A percentile compares a stretch with the other conserved stretches of the same genome.
These are phyloP conservation scores for Podaxis mareebaensis DNA, from an alignment of 768 basidiomycete species.

Conservation along the genomic window DNA sequence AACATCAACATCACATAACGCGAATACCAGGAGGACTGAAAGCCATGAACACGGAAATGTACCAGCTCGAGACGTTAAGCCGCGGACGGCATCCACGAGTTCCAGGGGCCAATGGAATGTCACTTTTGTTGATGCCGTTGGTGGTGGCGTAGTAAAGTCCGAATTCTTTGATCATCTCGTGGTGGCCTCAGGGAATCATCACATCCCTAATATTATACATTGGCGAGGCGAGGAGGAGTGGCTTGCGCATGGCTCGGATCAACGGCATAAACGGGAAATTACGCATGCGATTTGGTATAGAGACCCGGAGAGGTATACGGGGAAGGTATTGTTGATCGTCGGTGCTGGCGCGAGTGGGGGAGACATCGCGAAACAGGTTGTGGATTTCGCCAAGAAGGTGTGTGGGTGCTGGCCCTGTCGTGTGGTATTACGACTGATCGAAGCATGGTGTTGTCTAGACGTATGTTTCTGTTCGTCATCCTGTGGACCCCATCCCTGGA, in stretches of 20 bases:
- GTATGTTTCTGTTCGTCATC: conserved; percentile 35
- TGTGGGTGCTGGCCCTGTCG: conserved; percentile 7
- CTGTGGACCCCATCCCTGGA: conserved; percentile 20
- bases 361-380: conserved; percentile 47
- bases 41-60: no score
- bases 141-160: conserved; percentile 17
- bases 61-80: background rate
- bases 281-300: conserved; percentile 58
- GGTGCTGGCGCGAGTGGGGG: conserved; percentile 48
- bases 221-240: conserved; percentile 53
- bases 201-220: conserved; percentile 44
- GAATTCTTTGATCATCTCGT: conserved; percentile 52
- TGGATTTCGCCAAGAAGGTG: conserved; percentile 42
- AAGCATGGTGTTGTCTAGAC: conserved; percentile 18
- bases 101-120: conserved; percentile 40
- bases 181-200: conserved; percentile 57
- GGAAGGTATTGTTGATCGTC: conserved; percentile 46
- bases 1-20: background rate
- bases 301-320: conserved; percentile 41
- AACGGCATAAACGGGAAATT: conserved; percentile 34
- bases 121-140: conserved; percentile 21
- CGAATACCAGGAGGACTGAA: background rate
- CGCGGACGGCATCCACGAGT: no score
- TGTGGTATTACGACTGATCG: background rate
- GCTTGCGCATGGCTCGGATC: conserved; percentile 31